Percentiles rank a stretch among this genome's conserved stretches.
Conservation (phyloP, 2,329 filamentous ascomycete species). For the Colletotrichum trifolii region DNA sequence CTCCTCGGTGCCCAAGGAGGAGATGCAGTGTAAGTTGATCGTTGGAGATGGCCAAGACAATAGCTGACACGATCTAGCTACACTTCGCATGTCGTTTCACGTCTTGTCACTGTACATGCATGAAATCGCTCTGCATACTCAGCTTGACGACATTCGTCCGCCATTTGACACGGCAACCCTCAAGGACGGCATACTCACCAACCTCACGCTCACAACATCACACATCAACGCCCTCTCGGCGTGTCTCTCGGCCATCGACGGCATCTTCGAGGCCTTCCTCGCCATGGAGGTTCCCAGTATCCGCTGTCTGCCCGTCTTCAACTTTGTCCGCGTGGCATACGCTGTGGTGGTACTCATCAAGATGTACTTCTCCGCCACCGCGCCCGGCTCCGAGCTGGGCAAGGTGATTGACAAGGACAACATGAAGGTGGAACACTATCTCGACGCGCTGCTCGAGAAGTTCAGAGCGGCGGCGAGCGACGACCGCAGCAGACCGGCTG, state of each 20-base stretch:
- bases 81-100: conserved; percentile 71
- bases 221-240: conserved; percentile 75
- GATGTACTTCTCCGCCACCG: conserved; percentile 75
- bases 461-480: conserved; percentile 72
- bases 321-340: conserved; percentile 78
- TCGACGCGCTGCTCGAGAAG: conserved; percentile 76
- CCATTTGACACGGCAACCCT: conserved; percentile 59
- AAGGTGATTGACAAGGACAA: conserved; percentile 75
- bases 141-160: conserved; percentile 64
- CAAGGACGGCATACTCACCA: conserved; percentile 54
- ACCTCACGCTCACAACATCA: conserved; percentile 59
- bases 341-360: conserved; percentile 79
- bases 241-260: conserved; percentile 75
- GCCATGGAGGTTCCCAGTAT: conserved; percentile 68
- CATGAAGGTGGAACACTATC: conserved; percentile 73
- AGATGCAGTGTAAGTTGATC: conserved; percentile 65
- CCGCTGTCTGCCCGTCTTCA: conserved; percentile 75
- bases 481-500: conserved; percentile 72
- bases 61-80: conserved; percentile 56
- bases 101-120: conserved; percentile 79
- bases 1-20: conserved; percentile 61
- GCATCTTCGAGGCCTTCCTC: conserved; percentile 73
- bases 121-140: conserved; percentile 77
- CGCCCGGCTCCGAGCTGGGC: conserved; percentile 73
- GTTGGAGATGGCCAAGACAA: not conserved